Evolutionary conservation across 2,329 filamentous ascomycete genomes (phyloP), one percentile per base, ranked within the genome.

Genomic region (Xylariomycetidae sp.): DNA sequence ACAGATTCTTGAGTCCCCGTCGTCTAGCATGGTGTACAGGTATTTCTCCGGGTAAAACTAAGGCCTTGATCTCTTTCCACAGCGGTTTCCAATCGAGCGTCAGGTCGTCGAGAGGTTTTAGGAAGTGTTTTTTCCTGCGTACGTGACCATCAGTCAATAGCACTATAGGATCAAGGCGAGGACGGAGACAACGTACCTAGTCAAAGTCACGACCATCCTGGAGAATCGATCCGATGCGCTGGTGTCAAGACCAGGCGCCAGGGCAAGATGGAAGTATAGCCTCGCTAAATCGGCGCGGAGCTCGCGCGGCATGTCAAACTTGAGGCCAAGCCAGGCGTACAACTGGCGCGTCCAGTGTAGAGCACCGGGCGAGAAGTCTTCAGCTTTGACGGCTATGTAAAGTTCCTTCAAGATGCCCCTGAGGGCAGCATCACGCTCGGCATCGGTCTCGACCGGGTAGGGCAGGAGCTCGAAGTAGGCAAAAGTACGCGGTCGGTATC

Each of bases 321-420:
- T 98, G 61, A 98, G 78, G 34, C 83, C 85, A 46, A 98, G 72
- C 92, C 93, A 98, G 61, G 84, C 86, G 55, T 89, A 79, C 29
- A 98, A 80, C 73, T 98, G 92, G 47, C 90, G 80, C 12, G 92
- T 95, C 92, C 92, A 98, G 62, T 98, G 90, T 40, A 95, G 72
- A 18, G 90, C 92, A 20, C 92, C 92, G 0, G 90, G 86, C 16
- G 84, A 82, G 61, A 96, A 96, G 61, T 98, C 92, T 46, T 95
- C 88, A 4, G 92, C 83, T 56, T 88, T 82, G 43, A 98, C 72
- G 37, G 90, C 78, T 49, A 95, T 85, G 59, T 95, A 96, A 19
- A 98, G 80, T 54, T 95, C 85, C 58, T 89, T 92, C 48, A 96
- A 72, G 49, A 95, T 96, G 56, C 88, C 86, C 28, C 82, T 73